These are phyloP conservation scores for Diplodia scrobiculata DNA, from an alignment of 2,329 filamentous ascomycete genomes.

Conservation along the genomic window DNA sequence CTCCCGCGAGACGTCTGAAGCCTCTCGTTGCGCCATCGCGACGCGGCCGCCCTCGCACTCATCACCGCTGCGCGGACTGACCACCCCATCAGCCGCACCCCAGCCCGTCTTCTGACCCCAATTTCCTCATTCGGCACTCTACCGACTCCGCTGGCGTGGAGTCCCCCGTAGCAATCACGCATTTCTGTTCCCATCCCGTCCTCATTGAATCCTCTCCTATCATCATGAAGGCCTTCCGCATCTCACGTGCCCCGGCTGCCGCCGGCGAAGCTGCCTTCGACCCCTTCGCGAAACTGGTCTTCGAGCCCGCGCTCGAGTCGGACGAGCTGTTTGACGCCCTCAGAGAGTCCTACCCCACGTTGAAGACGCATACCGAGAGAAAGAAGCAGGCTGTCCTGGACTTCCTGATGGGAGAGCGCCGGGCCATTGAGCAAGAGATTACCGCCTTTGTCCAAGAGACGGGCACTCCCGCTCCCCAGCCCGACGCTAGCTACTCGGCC, in stretches of 20 bases:
- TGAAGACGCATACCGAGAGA: conserved; percentile 30
- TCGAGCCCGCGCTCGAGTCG: conserved; percentile 29
- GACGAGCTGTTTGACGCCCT: conserved; percentile 30
- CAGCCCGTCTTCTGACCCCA: background rate
- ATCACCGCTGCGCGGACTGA: conserved; percentile 4
- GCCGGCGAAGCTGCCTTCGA: conserved; percentile 17
- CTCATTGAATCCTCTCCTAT: conserved; percentile 10
- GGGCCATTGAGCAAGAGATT: conserved; percentile 28
- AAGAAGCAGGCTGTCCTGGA: conserved; percentile 30
- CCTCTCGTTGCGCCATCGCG: conserved; percentile 22
- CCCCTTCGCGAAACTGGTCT: conserved; percentile 29
- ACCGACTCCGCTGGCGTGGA: conserved; percentile 24
- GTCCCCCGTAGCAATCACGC: conserved; percentile 12
- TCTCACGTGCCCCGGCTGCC: conserved; percentile 28
- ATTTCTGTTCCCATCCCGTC: conserved; percentile 11
- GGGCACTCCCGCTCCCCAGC: conserved; percentile 1
- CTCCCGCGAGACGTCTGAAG: conserved; percentile 11
- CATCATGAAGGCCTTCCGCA: conserved; percentile 27
- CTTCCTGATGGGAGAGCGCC: conserved; percentile 29
- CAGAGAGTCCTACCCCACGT: conserved; percentile 17
- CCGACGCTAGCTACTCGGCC: conserved; percentile 3
- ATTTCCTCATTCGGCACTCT: conserved; percentile 9
- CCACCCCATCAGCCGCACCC: conserved; percentile 6
- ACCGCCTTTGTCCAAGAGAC: conserved; percentile 25
- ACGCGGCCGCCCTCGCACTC: conserved; percentile 13